Evolutionary conservation across 2,329 filamentous ascomycete species (phyloP).

Genomic region (Cordyceps sp.): DNA sequence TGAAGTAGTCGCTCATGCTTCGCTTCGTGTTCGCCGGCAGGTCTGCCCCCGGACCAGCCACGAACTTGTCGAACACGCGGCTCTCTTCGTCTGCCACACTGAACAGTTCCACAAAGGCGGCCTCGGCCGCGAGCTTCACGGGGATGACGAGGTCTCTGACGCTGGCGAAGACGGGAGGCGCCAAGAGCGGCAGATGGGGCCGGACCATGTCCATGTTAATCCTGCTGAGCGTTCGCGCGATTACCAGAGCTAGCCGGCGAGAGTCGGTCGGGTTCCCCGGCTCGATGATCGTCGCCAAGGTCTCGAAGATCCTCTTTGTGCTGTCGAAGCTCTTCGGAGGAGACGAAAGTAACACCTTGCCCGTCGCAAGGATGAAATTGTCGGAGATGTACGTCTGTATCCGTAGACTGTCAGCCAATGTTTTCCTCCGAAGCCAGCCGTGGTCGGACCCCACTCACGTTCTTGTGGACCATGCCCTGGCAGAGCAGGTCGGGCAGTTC

Average conservation of each 20-base stretch:
- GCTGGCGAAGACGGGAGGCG: constrained; percentile 70
- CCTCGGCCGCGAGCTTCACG: constrained; percentile 87
- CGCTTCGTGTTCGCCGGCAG: constrained; percentile 61
- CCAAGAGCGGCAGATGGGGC: constrained; percentile 66
- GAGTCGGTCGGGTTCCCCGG: constrained; percentile 70
- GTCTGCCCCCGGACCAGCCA: constrained; percentile 49
- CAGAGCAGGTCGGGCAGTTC: constrained; percentile 64
- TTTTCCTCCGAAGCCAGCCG: too few species aligned
- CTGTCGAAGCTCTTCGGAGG: constrained; percentile 56
- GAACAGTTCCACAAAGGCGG: constrained; percentile 83
- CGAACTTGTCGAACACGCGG: constrained; percentile 81
- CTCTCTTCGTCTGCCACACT: constrained; percentile 75
- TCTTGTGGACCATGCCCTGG: constrained; percentile 62
- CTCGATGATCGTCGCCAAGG: constrained; percentile 56
- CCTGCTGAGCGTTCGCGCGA: constrained; percentile 71
- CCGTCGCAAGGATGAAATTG: constrained; percentile 76
- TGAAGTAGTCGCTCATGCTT: constrained; percentile 95
- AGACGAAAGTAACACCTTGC: constrained; percentile 69
- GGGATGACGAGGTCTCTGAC: constrained; percentile 88
- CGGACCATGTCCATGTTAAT: constrained; percentile 64
- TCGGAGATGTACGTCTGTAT: constrained; percentile 64
- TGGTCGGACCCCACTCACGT: constrained; percentile 37
- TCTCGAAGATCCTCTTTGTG: constrained; percentile 64
- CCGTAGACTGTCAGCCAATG: constrained; percentile 2
- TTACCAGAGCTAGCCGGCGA: constrained; percentile 70